Evolutionary conservation across 1,139 yeast genomes (phyloP).

Genomic region (Nakaseomyces kungkrabaensis): DNA sequence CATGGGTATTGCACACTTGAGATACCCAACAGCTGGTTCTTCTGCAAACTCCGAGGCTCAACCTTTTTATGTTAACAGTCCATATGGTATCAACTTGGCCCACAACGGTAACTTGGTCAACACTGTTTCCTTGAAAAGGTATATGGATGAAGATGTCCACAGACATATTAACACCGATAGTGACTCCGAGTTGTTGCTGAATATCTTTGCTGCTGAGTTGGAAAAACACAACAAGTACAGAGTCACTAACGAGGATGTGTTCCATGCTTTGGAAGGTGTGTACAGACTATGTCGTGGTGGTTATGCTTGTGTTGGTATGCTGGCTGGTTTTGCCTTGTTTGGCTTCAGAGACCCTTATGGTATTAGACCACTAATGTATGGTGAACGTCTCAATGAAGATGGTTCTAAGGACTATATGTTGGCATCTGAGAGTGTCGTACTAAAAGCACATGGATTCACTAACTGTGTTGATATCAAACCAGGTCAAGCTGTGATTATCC

Average conservation of each 20-base stretch:
- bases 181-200: constrained; percentile 82
- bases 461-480: constrained; percentile 77
- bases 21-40: constrained; percentile 99
- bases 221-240: constrained; percentile 89
- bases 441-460: constrained; percentile 84
- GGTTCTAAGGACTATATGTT: constrained; percentile 88
- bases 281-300: constrained; percentile 82
- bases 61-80: constrained; percentile 95
- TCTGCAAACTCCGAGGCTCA: constrained; percentile 96
- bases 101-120: constrained; percentile 95
- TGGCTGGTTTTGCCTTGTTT: constrained; percentile 90
- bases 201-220: constrained; percentile 83
- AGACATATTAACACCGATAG: constrained; percentile 96
- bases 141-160: constrained; percentile 88
- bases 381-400: constrained; percentile 58
- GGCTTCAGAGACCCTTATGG: constrained; percentile 98
- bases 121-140: constrained; percentile 62
- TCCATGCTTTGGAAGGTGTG: constrained; percentile 76
- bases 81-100: constrained; percentile 81
- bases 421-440: constrained; percentile 90
- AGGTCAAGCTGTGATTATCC: constrained; percentile 93
- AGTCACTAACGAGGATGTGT: constrained; percentile 83
- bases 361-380: constrained; percentile 80
- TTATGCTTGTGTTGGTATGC: constrained; percentile 87
- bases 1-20: constrained; percentile 89